Percentiles rank a stretch among this genome's conserved stretches.
Evolutionary conservation across 306 rosid species (phyloP).

Genomic region (Rosa chinensis): DNA sequence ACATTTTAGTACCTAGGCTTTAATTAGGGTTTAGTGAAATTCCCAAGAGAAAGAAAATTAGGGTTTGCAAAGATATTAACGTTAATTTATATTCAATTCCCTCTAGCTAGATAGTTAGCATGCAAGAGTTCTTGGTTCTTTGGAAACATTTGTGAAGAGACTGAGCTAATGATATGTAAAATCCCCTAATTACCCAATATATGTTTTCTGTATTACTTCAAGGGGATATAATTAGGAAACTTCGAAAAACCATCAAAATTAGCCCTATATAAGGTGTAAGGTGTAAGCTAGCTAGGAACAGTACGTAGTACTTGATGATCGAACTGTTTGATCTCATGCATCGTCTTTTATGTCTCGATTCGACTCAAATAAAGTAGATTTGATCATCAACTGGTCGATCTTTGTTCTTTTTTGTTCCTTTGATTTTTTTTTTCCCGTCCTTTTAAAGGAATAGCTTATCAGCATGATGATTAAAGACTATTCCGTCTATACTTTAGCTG

Average conservation of each 20-base stretch:
- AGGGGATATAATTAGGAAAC: neutral
- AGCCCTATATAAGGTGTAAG: neutral
- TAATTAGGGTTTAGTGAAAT: neutral
- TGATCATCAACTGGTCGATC: constrained; percentile 18
- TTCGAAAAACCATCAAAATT: neutral
- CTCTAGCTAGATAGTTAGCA: neutral
- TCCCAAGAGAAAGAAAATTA: neutral
- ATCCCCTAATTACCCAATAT: neutral
- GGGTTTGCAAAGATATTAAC: neutral
- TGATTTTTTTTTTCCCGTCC: constrained; percentile 26
- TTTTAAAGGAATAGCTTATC: constrained; percentile 45
- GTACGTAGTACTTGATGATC: neutral
- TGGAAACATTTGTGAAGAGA: neutral
- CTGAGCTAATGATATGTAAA: neutral
- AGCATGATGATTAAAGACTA: constrained; percentile 58
- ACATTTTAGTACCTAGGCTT: neutral
- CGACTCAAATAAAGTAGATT: constrained; percentile 30
- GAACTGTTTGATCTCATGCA: constrained; percentile 13
- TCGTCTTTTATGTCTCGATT: constrained; percentile 1
- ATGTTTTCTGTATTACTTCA: neutral
- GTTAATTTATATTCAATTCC: neutral
- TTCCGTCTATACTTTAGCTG: constrained; percentile 45
- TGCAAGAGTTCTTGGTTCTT: neutral
- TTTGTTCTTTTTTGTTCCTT: constrained; percentile 44
- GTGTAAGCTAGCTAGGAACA: neutral